phyloP scores from a whole-genome alignment of 1,284 basidiomycete species.

The Marasmius sp. region DNA sequence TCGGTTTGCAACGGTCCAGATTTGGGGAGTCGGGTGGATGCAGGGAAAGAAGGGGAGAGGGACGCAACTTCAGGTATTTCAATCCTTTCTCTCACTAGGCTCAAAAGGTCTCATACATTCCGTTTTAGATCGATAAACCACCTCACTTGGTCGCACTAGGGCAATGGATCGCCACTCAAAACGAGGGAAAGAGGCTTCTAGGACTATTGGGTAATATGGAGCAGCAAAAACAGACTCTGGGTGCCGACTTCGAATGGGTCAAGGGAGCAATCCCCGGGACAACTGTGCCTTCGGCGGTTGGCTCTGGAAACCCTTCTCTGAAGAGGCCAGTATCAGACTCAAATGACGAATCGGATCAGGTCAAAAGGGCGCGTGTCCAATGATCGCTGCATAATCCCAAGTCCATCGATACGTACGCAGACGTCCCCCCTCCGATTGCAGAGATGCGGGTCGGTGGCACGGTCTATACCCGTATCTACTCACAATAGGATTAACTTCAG shows the following conservation, averaged over 20 bases:
- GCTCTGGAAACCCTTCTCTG: no score
- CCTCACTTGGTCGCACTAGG: neutral
- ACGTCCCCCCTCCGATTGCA: no score
- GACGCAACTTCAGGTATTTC: neutral
- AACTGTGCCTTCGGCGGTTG: neutral
- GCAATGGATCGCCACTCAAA: neutral
- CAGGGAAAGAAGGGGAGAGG: neutral
- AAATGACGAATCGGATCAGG: no score
- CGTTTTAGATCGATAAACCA: slow-evolving; percentile 3
- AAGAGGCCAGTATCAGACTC: no score
- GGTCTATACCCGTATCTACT: no score
- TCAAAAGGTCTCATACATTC: neutral
- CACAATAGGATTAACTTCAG: no score
- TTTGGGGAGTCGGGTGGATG: neutral
- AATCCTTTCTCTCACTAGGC: neutral
- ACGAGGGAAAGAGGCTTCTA: neutral
- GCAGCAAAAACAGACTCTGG: neutral
- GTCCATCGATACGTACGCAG: no score
- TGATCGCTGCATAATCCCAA: no score
- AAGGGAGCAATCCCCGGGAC: neutral
- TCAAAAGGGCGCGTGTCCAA: no score
- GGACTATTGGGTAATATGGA: neutral
- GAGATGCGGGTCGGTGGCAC: no score
- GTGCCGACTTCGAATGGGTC: slow-evolving; percentile 4
- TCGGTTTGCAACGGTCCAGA: neutral